phyloP scores from a whole-genome alignment of 2,329 filamentous ascomycete genomes.

The Arthroderma uncinatum region DNA sequence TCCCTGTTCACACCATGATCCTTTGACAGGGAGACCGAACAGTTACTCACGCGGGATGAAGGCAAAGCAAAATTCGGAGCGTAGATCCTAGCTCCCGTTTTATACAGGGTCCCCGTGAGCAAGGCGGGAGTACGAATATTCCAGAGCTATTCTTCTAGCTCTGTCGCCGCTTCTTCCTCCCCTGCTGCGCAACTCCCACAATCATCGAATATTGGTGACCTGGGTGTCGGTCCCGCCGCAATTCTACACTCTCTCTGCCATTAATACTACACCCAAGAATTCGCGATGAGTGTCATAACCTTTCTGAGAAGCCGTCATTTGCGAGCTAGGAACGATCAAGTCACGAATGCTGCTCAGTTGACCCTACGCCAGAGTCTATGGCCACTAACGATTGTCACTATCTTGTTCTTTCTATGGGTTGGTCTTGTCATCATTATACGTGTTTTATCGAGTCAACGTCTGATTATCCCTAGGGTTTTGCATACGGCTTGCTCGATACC shows the following conservation, averaged over 20 bases:
- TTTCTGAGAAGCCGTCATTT: slow-evolving; percentile 25
- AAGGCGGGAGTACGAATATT: not conserved
- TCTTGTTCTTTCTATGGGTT: slow-evolving; percentile 45
- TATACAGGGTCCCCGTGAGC: not conserved
- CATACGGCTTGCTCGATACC: slow-evolving; percentile 41
- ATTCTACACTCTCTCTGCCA: not conserved
- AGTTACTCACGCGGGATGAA: not conserved
- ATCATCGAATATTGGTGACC: not conserved
- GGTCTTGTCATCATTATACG: not conserved
- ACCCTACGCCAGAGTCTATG: slow-evolving; percentile 36
- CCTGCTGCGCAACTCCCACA: not conserved
- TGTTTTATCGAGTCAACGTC: not conserved
- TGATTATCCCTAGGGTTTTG: slow-evolving; percentile 29
- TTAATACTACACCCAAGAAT: not conserved
- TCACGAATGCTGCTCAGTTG: slow-evolving; percentile 33
- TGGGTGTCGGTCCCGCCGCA: not conserved
- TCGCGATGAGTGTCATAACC: slow-evolving; percentile 21
- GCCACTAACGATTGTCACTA: slow-evolving; percentile 37
- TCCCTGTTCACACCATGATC: not conserved
- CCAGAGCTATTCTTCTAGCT: not conserved
- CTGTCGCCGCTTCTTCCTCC: not conserved
- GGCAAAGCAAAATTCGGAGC: not conserved
- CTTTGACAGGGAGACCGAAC: not conserved
- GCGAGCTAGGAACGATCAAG: slow-evolving; percentile 25
- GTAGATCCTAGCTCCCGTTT: not conserved